Evolutionary conservation across 2,329 filamentous ascomycete genomes (phyloP).

Genomic region (Botrytis tulipae): DNA sequence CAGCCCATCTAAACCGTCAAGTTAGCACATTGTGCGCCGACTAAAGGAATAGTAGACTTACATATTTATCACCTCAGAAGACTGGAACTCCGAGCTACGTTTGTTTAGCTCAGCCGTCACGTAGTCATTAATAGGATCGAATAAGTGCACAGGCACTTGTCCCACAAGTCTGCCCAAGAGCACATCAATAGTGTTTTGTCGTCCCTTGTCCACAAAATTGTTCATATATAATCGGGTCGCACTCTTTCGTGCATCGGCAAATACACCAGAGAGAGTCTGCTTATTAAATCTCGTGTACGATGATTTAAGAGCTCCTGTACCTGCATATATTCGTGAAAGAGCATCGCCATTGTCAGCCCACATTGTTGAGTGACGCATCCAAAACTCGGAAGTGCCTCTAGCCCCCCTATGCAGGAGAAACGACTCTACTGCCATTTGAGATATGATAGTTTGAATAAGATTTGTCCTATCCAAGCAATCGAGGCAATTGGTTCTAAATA

Average conservation of each 20-base stretch:
- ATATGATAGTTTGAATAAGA: constrained; percentile 92
- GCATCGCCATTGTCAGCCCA: constrained; percentile 98
- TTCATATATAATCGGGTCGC: constrained; percentile 95
- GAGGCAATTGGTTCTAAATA: constrained; percentile 93
- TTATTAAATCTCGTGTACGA: constrained; percentile 93
- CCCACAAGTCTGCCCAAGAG: constrained; percentile 82
- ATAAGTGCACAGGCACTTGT: constrained; percentile 78
- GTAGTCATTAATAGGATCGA: constrained; percentile 91
- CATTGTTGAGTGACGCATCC: constrained; percentile 85
- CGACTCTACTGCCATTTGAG: constrained; percentile 83
- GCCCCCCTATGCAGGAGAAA: constrained; percentile 75
- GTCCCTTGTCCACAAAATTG: constrained; percentile 90
- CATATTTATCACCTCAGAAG: constrained; percentile 70
- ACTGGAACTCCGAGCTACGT: constrained; percentile 70
- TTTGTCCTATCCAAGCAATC: constrained; percentile 97
- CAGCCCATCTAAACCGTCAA: constrained; percentile 51
- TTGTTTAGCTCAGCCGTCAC: constrained; percentile 74
- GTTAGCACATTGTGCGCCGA: not conserved
- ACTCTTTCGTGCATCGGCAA: constrained; percentile 94
- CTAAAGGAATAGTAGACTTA: constrained; percentile 18
- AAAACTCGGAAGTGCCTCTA: constrained; percentile 74
- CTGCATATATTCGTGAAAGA: constrained; percentile 91
- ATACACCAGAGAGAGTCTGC: constrained; percentile 88
- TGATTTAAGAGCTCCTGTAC: constrained; percentile 91
- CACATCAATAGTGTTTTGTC: constrained; percentile 93